Conservation (phyloP, 108 stramenopile genomes). For the Mediolabrus comicus region DNA sequence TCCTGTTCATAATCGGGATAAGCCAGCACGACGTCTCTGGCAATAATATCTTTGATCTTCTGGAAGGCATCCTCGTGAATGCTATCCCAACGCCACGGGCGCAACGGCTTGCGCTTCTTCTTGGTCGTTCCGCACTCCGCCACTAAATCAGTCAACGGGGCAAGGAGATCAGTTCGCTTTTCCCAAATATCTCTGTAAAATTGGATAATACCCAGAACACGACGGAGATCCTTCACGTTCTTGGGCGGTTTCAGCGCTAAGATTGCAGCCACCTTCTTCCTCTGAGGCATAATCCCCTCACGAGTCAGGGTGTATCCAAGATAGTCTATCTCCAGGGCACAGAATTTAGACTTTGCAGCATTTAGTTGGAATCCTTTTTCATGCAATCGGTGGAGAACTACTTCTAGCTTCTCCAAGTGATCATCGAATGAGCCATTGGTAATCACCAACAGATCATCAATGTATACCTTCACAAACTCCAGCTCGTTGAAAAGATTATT, state of each 20-base stretch:
- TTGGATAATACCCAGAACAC: constrained; percentile 37
- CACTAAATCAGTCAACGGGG: constrained; percentile 22
- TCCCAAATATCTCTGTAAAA: constrained; percentile 40
- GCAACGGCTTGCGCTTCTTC: background rate
- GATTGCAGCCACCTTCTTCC: constrained; percentile 34
- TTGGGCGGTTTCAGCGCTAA: constrained; percentile 13
- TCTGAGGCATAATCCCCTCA: constrained; percentile 17
- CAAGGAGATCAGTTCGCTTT: constrained; percentile 25
- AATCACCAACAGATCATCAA: constrained; percentile 32
- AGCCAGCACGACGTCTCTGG: background rate
- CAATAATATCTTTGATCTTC: constrained; percentile 11
- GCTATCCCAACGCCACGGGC: constrained; percentile 7
- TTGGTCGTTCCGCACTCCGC: constrained; percentile 2
- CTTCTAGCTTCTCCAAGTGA: constrained; percentile 17
- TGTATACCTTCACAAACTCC: constrained; percentile 28
- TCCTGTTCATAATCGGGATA: constrained; percentile 47
- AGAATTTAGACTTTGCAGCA: constrained; percentile 19
- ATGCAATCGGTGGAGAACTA: constrained; percentile 12
- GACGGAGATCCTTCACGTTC: constrained; percentile 13
- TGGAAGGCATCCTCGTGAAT: constrained; percentile 12
- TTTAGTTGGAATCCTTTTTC: constrained; percentile 31
- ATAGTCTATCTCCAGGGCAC: background rate
- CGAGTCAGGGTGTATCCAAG: constrained; percentile 19
- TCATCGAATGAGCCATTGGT: constrained; percentile 18
- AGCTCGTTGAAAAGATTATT: constrained; percentile 19